A percentile compares a stretch with the other conserved stretches of the same genome.
Conservation (phyloP, 139 green algal species). For the Chlorella ohadii region DNA sequence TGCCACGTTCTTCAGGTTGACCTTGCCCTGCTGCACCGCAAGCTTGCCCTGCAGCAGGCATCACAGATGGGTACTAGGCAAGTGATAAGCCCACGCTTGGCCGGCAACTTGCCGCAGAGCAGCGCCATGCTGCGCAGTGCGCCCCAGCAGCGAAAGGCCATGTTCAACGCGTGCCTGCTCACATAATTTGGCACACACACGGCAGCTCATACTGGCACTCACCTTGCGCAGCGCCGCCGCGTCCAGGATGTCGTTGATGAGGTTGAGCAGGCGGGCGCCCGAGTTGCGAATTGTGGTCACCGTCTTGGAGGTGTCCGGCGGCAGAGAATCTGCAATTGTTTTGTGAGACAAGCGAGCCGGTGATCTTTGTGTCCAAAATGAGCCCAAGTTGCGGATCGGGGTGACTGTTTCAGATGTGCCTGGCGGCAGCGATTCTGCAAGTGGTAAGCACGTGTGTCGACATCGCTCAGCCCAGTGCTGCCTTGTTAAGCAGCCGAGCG, state of each 20-base stretch:
- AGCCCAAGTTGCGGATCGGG: slow-evolving; percentile 42
- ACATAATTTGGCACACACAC: too few species aligned
- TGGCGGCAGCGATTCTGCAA: too few species aligned
- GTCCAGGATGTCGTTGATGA: slow-evolving; percentile 80
- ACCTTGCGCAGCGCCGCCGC: slow-evolving; percentile 56
- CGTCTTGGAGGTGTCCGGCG: not conserved
- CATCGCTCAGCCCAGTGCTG: too few species aligned
- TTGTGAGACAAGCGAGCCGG: too few species aligned
- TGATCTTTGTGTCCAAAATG: too few species aligned
- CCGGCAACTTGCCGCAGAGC: too few species aligned
- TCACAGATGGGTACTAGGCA: not conserved
- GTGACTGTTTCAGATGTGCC: slow-evolving; percentile 11
- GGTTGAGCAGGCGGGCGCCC: slow-evolving; percentile 60
- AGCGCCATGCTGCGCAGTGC: too few species aligned
- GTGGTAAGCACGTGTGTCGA: too few species aligned
- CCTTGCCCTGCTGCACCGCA: slow-evolving; percentile 61
- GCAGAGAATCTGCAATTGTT: not conserved
- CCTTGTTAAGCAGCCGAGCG: too few species aligned
- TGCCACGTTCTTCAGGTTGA: slow-evolving; percentile 46
- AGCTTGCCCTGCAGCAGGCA: slow-evolving; percentile 52
- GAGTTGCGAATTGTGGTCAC: slow-evolving; percentile 41
- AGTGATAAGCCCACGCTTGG: too few species aligned
- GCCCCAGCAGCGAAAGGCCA: too few species aligned
- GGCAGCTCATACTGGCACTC: not conserved
- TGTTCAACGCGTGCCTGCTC: too few species aligned